Evolutionary conservation across 2,329 filamentous ascomycete species (phyloP), one percentile per base, ranked within the genome.

Genomic region (Botryotinia convoluta): DNA sequence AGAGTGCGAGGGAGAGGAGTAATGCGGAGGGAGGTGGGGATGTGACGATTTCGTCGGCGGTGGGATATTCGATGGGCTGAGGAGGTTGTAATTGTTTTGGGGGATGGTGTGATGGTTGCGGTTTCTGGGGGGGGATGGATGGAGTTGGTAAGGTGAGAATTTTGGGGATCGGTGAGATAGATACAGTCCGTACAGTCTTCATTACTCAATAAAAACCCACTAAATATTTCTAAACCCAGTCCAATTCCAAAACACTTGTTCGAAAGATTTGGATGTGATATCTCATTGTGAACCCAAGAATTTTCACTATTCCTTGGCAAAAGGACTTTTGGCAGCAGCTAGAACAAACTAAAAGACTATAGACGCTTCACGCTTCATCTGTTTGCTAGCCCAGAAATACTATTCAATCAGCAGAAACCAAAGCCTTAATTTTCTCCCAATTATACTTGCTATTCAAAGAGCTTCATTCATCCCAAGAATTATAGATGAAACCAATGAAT

Each of bases 401-500:
- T n/a, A 16, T 3, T 4, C 12, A 0, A 6, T 14, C 4, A 14
- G 7, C 14, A 14, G 1, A 6, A 16, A n/a, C 0, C 2, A n/a
- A 51, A 14, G 12, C 4, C 10, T 0, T 0, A 3, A 3, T n/a
- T 51, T 0, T 7, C 5, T n/a, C 26, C 26, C 7, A 14, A 6
- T 16, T 2, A 1, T 51, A 16, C 4, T 26, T n/a, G 5, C 4
- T 7, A 5, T 14, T n/a, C 1, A 12, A 51, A n/a, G 2, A n/a
- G 4, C 12, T n/a, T 51, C 3, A 7, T 51, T 14, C 0, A 7
- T 16, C 0, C 12, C 2, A n/a, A n/a, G n/a, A n/a, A n/a, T n/a
- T n/a, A n/a, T n/a, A n/a, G n/a, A n/a, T n/a, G n/a, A n/a, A n/a
- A n/a, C n/a, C n/a, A n/a, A n/a, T n/a, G 48, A 48, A n/a, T 6